phyloP scores from a whole-genome alignment of 306 rosid genomes.

The Trichosanthes truncata region DNA sequence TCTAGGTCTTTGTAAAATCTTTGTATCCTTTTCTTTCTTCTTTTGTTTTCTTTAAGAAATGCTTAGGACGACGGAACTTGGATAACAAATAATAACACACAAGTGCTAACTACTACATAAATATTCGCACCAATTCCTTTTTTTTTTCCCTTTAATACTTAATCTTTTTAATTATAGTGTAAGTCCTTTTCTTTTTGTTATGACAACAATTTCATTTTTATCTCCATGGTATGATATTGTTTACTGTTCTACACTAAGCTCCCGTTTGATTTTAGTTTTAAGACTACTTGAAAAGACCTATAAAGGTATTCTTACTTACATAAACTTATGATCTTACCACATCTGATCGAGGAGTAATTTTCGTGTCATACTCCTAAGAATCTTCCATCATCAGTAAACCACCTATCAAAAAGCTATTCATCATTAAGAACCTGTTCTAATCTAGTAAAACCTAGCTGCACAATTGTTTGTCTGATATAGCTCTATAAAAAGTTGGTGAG shows the following conservation, averaged over 20 bases:
- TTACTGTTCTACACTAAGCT: too few relatives aligned
- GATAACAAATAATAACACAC: not conserved
- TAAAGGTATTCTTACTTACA: not conserved
- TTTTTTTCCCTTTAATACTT: not conserved
- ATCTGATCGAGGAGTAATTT: too few relatives aligned
- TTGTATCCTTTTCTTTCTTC: not conserved
- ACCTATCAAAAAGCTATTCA: too few relatives aligned
- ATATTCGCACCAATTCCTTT: not conserved
- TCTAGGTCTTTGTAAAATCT: not conserved
- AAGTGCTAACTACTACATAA: too few relatives aligned
- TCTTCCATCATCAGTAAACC: too few relatives aligned
- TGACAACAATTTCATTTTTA: not conserved
- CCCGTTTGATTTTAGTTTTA: too few relatives aligned
- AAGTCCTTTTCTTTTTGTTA: not conserved
- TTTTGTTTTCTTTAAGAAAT: slow-evolving; percentile 5
- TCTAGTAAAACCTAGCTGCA: not conserved
- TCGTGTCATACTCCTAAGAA: too few relatives aligned
- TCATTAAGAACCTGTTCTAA: too few relatives aligned
- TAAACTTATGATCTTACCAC: too few relatives aligned
- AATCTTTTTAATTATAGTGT: not conserved
- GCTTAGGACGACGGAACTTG: not conserved
- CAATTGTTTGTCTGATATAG: too few relatives aligned
- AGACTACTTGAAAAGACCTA: too few relatives aligned
- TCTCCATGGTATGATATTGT: not conserved
- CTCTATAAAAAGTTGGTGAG: too few relatives aligned